Base-by-base conservation (phyloP, 148 eudicot genomes). In the Hydrangea macrophylla region DNA sequence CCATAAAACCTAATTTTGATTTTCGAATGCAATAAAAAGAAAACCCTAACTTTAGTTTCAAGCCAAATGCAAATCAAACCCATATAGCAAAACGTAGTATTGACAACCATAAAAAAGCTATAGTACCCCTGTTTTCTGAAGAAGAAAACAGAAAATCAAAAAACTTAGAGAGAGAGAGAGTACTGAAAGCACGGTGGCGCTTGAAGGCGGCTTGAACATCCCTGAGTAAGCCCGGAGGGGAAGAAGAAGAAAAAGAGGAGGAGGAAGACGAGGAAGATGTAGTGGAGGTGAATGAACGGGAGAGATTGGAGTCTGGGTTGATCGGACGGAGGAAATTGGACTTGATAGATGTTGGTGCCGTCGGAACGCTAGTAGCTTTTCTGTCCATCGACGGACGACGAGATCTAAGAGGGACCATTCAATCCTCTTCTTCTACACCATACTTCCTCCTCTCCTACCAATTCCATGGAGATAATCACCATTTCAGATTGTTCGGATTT, bases 181-280 rank as follows among this genome's bases (percentile, higher is more conserved):
- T 79, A 90, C 98, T 86, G 30, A 82, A 48, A 11, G 98, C 78
- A 40, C 97, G 99, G 70, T 81, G 96, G 42, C 99, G 91, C 72
- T 94, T 91, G 81, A 90, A 87, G 71, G 93, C 93, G 13, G 96
- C 97, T 73, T 87, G 89, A 67, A 91, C 83, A 79, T 81, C 45
- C 30, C 96, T 92, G 71, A 89, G 77, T 62, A 91, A 75, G 54
- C 76, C 86, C 33, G 89, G 89, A 1, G 86, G 75, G 12, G 90
- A 84, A 33, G 86, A 66, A 1, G 78, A 74, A 12, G 69, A 62
- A 1, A 76, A 74, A 12, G 69, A 62, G 67, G 58, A 64, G 22
- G 81, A 75, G 10, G 78, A 62, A 7, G 86, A 62, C 3, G 88
- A 75, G 17, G 89, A 78, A 5, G 88, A 76, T 5, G 85, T 70